phyloP scores from a whole-genome alignment of 805 yeast species.

The Kodamaea leandrae region DNA sequence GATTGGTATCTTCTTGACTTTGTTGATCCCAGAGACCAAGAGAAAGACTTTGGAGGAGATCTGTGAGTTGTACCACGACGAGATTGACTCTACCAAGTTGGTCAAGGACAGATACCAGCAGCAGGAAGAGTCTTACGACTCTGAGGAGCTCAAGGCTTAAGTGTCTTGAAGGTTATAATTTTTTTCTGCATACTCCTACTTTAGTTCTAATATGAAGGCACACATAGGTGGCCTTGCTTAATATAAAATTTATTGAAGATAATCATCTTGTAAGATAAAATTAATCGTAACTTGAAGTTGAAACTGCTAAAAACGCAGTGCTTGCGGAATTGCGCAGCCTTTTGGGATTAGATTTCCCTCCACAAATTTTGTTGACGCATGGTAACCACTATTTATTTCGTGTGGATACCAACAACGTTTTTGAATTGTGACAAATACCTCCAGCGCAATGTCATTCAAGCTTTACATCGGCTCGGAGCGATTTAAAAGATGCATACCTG shows the following conservation, averaged over 20 bases:
- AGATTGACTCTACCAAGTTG: conserved; percentile 49
- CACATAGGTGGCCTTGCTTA: not conserved
- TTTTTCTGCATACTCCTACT: not conserved
- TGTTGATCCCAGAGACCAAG: conserved; percentile 86
- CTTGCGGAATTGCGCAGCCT: too few species aligned
- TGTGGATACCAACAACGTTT: too few species aligned
- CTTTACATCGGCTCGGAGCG: conserved; percentile 14
- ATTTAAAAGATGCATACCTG: conserved; percentile 24
- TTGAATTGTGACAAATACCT: not conserved
- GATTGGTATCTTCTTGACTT: conserved; percentile 62
- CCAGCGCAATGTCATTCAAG: conserved; percentile 1
- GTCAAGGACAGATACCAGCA: conserved; percentile 38
- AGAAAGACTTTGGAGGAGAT: conserved; percentile 86
- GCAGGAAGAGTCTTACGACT: conserved; percentile 36
- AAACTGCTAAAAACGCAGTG: too few species aligned
- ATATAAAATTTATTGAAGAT: not conserved
- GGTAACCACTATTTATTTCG: too few species aligned
- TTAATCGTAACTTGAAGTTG: not conserved
- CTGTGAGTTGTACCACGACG: conserved; percentile 79
- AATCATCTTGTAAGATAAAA: not conserved
- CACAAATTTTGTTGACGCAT: too few species aligned
- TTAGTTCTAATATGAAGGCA: conserved; percentile 1
- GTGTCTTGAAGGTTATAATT: not conserved
- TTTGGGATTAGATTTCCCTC: too few species aligned
- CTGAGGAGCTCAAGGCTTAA: conserved; percentile 20